Evolutionary conservation across 306 rosid species (phyloP), one percentile per base, ranked within the genome.

Genomic region (Herpetospermum pedunculosum): DNA sequence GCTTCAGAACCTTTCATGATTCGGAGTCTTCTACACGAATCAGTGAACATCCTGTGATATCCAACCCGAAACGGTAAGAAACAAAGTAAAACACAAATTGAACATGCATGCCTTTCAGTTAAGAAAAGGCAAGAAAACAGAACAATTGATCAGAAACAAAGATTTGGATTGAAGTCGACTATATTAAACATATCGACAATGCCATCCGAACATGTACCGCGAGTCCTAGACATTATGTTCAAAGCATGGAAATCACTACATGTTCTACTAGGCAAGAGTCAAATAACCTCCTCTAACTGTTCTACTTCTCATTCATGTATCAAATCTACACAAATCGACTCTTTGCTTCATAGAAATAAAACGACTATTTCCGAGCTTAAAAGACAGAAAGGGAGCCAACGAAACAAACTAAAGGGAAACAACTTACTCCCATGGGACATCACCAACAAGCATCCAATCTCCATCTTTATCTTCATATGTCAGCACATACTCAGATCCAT

Each of bases 361-460:
- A 5, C 12, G 25, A 16, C 23, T 15, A 12, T 38, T 35, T 65
- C 49, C 29, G 1, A 65, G 32, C 72, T 12, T 38, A 38, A 38
- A 23, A 68, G 34, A 68, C 14, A 4, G 13, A 37, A 68, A 37
- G 1, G 34, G 41, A 28, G 43, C 25, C 32, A 30, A 35, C n/a
- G 4, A 52, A 65, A 67, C 62, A 60, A 58, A 1, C 13, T 13
- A 3, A 46, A 32, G 72, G 43, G 25, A 7, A n/a, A 23, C 11
- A 23, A 64, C 97, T 76, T 86, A 94, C 98, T 77, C 88, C 98
- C 98, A 94, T 8, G 98, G 98, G 79, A 94, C 98, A 80, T 94
- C 97, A 63, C 97, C 97, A 57, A 89, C 99, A 65, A 94, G 96
- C 99, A 94, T 94, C 99, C 99, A 94, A 44, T 94, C 99, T 32